Conservation (phyloP, 352 stramenopile genomes). For the Saprolegnia parasitica region DNA sequence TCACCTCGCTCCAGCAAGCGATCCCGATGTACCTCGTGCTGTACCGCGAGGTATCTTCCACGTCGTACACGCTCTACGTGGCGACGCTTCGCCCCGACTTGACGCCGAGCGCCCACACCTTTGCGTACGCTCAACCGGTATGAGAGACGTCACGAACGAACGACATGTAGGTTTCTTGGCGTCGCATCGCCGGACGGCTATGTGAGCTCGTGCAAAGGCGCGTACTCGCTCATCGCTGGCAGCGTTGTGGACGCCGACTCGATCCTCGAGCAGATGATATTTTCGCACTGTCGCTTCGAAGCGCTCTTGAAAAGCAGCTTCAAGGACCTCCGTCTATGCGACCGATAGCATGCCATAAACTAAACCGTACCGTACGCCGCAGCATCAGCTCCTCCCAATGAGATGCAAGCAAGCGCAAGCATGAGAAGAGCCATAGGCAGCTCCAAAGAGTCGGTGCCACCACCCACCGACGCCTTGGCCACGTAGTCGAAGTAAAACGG, state of each 20-base stretch:
- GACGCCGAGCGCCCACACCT: constrained; percentile 8
- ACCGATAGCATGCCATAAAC: background rate
- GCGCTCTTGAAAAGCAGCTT: background rate
- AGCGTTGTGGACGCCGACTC: background rate
- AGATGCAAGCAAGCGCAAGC: background rate
- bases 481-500: no score
- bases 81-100: background rate
- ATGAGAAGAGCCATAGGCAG: background rate
- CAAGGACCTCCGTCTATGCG: background rate
- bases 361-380: background rate
- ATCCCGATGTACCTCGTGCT: constrained; percentile 8
- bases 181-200: background rate
- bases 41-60: background rate
- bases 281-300: constrained; percentile 20
- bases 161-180: background rate
- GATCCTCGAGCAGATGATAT: constrained; percentile 9
- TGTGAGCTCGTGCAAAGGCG: background rate
- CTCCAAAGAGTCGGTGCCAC: background rate
- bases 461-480: no score
- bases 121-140: no score
- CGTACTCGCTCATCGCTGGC: background rate
- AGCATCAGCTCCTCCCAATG: background rate
- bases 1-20: background rate
- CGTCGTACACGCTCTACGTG: background rate
- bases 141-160: no score